A percentile compares a stretch with the other conserved stretches of the same genome.
These are phyloP conservation scores for Colletotrichum sp. DNA, from an alignment of 2,329 filamentous ascomycete genomes.

Conservation along the genomic window DNA sequence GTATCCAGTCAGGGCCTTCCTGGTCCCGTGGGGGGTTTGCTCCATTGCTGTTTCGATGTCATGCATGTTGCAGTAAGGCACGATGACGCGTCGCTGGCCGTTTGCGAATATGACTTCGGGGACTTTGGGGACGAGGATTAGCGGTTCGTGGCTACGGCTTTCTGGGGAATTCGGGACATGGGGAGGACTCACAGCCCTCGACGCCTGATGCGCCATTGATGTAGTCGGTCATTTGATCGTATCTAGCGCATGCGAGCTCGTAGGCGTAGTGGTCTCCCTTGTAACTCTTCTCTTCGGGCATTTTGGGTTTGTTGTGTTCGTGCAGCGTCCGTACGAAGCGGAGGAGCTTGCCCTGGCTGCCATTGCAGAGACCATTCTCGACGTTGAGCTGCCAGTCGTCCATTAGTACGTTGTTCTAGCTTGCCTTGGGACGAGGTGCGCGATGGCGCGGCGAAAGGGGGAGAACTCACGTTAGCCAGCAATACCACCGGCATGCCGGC, in stretches of 20 bases:
- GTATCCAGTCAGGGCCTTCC: slow-evolving; percentile 30
- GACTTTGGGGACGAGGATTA: not conserved
- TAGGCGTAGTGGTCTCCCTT: not conserved
- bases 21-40: not conserved
- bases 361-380: not conserved
- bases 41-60: not conserved
- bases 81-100: not conserved
- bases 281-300: not conserved
- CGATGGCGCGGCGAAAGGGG: not conserved
- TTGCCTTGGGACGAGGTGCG: not conserved
- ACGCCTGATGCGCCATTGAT: not conserved
- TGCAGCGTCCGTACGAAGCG: not conserved
- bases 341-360: not conserved
- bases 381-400: not conserved
- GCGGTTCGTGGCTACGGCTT: not conserved
- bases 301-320: slow-evolving; percentile 35
- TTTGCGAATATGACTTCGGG: not conserved
- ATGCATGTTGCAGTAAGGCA: not conserved
- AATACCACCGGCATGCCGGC: not conserved
- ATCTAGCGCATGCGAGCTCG: not conserved
- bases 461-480: not conserved
- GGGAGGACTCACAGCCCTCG: not conserved
- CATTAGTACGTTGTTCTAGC: not conserved
- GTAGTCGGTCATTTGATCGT: not conserved
- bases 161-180: not conserved